Evolutionary conservation across 768 basidiomycete genomes (phyloP), one percentile per base, ranked within the genome.

Genomic region (Lactarius vividus): DNA sequence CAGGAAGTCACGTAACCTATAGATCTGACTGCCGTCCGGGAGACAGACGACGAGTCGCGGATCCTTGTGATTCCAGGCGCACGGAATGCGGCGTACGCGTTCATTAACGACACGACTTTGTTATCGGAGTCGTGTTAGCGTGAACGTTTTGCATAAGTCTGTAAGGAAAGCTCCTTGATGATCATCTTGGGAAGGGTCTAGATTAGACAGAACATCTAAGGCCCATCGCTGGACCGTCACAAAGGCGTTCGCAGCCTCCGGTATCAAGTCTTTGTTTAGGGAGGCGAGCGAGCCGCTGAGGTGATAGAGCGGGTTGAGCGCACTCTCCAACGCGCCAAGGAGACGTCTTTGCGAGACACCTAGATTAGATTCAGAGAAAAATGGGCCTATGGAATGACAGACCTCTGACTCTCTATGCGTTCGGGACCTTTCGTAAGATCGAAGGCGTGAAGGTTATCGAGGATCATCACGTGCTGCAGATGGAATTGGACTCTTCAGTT

Each of bases 381-480:
- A n/a, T 6, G 8, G 1, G 20, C 4, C 8, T 18, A n/a, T 18
- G 4, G 18, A 16, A 10, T n/a, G 29, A 4, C 57, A 59, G 31
- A 66, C 65, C 65, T 62, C 28, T 63, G 61, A 11, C 20, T 46
- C 31, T 29, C 15, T 18, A 58, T 31, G n/a, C 61, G 65, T 26
- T 1, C 3, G 31, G 65, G 40, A 5, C 58, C 53, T 26, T 40
- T 40, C n/a, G 11, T n/a, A 37, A 16, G 26, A 18, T 33, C 33
- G 40, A 54, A 42, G 29, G 57, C 49, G 58, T 73, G 65, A 2
- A 78, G 67, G 9, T 69, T 69, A 33, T 83, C 78, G 44, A 81
- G 76, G 18, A 86, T 82, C 55, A 77, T 68, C 2, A 87, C 80
- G 57, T 85, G 83, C 54, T 80, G 79, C 1, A 87, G 64, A 68